Conservation (phyloP, 305 asterid species). For the Ilex paraguariensis region DNA sequence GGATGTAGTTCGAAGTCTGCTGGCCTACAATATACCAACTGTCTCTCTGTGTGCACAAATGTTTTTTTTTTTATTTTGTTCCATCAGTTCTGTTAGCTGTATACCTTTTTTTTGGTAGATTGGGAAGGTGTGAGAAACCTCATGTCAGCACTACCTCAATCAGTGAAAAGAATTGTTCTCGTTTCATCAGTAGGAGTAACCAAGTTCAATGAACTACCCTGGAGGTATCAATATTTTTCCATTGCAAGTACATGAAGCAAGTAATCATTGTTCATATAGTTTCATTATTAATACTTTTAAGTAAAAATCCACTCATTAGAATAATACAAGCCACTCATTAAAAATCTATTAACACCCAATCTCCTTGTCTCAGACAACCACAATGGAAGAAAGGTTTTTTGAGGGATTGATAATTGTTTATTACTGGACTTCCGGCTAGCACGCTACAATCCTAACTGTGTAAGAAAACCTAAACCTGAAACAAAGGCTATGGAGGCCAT, state of each 20-base stretch:
- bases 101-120: conserved; percentile 37
- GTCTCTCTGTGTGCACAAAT: not conserved
- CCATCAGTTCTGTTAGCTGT: conserved; percentile 10
- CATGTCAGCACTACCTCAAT: conserved; percentile 60
- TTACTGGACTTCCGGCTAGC: no score
- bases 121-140: conserved; percentile 98
- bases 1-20: not conserved
- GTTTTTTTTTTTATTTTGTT: not conserved
- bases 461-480: no score
- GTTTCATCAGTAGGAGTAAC: conserved; percentile 97
- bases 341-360: no score
- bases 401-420: no score
- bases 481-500: no score
- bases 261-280: no score
- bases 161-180: conserved; percentile 75
- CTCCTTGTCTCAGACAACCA: no score
- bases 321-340: no score
- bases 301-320: no score
- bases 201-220: conserved; percentile 79
- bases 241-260: not conserved
- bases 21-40: not conserved
- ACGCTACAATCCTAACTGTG: no score
- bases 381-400: no score
- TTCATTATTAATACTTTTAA: no score
- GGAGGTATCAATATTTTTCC: conserved; percentile 56